These are phyloP conservation scores for Kwoniella bestiolae DNA, from an alignment of 768 basidiomycete species.

Conservation along the genomic window DNA sequence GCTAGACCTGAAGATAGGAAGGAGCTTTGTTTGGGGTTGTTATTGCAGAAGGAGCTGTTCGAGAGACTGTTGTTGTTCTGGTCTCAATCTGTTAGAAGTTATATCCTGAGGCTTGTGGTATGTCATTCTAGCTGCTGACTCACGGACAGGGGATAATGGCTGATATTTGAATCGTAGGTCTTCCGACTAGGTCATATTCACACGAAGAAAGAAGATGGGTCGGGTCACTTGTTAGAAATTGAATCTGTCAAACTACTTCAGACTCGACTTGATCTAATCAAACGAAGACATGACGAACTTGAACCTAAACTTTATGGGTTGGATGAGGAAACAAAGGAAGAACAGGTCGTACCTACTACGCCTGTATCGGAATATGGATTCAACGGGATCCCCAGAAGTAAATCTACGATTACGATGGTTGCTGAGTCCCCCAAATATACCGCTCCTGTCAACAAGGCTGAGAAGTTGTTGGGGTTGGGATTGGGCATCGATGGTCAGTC, in stretches of 20 bases:
- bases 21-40: constrained; percentile 57
- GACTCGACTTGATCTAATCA: constrained; percentile 58
- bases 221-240: constrained; percentile 52
- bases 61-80: constrained; percentile 59
- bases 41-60: constrained; percentile 59
- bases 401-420: constrained; percentile 58
- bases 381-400: constrained; percentile 34
- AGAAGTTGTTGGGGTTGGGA: constrained; percentile 46
- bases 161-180: constrained; percentile 30
- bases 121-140: constrained; percentile 39
- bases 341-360: constrained; percentile 14
- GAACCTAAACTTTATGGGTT: constrained; percentile 49
- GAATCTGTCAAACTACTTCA: constrained; percentile 57
- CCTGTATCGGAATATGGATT: constrained; percentile 26
- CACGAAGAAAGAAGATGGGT: constrained; percentile 46
- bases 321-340: constrained; percentile 18
- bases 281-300: constrained; percentile 59
- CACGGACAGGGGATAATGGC: background rate
- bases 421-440: constrained; percentile 37
- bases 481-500: constrained; percentile 27
- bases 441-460: constrained; percentile 42
- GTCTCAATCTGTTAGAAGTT: constrained; percentile 55
- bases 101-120: constrained; percentile 58
- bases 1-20: constrained; percentile 54
- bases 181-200: constrained; percentile 59